Percentiles rank a stretch among this genome's conserved stretches.
These are phyloP conservation scores for Amylocystis lapponica DNA, from an alignment of 768 basidiomycete species.

Conservation along the genomic window DNA sequence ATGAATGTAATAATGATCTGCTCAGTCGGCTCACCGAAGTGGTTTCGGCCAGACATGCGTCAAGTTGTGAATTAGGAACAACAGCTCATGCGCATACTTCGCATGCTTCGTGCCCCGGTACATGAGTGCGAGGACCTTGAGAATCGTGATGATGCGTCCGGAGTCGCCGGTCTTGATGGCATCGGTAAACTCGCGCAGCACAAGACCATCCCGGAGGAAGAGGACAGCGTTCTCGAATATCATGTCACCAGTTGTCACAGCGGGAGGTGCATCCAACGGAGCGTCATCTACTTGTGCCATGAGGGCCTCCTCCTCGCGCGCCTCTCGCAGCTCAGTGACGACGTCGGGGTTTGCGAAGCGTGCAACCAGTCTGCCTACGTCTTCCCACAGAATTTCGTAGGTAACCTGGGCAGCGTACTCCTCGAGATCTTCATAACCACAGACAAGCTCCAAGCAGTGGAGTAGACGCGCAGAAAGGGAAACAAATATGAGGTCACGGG, in stretches of 20 bases:
- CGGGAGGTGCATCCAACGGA: neutral
- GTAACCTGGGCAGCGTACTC: slow-evolving; percentile 12
- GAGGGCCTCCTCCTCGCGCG: neutral
- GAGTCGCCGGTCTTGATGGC: slow-evolving; percentile 27
- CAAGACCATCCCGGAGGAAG: slow-evolving; percentile 26
- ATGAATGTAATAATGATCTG: neutral
- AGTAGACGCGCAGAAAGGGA: slow-evolving; percentile 30
- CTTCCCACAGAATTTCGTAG: slow-evolving; percentile 14
- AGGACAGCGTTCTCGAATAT: slow-evolving; percentile 16
- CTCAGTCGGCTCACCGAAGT: slow-evolving; percentile 20
- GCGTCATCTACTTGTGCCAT: too few species aligned
- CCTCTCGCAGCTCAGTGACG: slow-evolving; percentile 16
- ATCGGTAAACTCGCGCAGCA: slow-evolving; percentile 24
- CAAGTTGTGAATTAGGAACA: slow-evolving; percentile 25
- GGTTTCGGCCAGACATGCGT: slow-evolving; percentile 21
- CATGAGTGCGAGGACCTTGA: slow-evolving; percentile 22
- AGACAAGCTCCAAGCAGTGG: slow-evolving; percentile 27
- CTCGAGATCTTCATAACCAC: slow-evolving; percentile 8
- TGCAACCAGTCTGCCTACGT: slow-evolving; percentile 17
- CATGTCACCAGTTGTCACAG: slow-evolving; percentile 6
- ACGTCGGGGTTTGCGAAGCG: slow-evolving; percentile 11
- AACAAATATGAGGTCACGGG: slow-evolving; percentile 31
- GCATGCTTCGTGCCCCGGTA: slow-evolving; percentile 27
- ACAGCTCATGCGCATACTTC: slow-evolving; percentile 30
- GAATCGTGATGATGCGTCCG: slow-evolving; percentile 22